Conservation (phyloP, 331 rosid species). For the Quercus tomentella region DNA sequence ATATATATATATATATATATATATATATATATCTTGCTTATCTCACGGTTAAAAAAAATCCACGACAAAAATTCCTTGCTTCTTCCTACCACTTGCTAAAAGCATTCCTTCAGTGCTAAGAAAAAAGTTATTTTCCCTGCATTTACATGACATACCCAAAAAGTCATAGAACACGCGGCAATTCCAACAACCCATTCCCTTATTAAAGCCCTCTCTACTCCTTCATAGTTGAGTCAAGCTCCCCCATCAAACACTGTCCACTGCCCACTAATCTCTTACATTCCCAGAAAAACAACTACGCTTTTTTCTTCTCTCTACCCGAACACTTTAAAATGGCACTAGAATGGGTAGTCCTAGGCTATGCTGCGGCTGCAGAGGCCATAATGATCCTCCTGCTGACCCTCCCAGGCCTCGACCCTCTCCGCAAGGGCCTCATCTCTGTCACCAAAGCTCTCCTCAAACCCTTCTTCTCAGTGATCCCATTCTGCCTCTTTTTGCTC, state of each 20-base stretch:
- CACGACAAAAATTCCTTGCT: too few relatives aligned
- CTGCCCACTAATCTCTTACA: neutral
- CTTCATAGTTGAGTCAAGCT: too few relatives aligned
- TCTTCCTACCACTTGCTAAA: too few relatives aligned
- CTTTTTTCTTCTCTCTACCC: neutral
- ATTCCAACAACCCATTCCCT: neutral
- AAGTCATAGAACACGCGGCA: neutral
- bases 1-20: too few relatives aligned
- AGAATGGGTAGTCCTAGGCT: constrained; percentile 4
- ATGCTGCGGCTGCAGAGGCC: constrained; percentile 7
- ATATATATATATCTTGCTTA: too few relatives aligned
- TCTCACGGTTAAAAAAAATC: too few relatives aligned
- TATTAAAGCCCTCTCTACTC: neutral
- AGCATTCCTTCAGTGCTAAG: neutral
- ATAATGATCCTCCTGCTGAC: constrained; percentile 1
- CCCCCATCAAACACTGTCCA: neutral
- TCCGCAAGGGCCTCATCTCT: neutral
- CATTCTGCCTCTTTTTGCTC: constrained; percentile 5
- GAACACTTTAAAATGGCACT: neutral
- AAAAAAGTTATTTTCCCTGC: neutral
- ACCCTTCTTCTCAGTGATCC: constrained; percentile 1
- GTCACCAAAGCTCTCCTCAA: neutral
- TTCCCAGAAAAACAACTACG: neutral
- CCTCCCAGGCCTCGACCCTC: constrained; percentile 5
- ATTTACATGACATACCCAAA: neutral